These are phyloP conservation scores for Amylostereum areolatum DNA, from an alignment of 1,284 basidiomycete genomes.

Conservation along the genomic window DNA sequence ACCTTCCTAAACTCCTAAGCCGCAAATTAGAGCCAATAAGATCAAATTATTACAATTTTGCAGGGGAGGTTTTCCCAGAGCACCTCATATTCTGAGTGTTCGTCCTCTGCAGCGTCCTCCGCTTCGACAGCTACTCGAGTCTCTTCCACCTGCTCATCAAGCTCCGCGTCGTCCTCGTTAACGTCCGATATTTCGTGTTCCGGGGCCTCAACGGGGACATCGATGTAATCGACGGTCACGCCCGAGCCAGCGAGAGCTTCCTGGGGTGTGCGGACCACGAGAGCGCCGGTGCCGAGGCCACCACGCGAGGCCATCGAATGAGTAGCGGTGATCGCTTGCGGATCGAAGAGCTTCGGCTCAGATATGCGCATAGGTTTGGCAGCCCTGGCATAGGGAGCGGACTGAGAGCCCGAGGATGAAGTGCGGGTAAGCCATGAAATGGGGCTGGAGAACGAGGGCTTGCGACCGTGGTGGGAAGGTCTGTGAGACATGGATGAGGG, in stretches of 20 bases:
- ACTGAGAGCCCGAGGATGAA: constrained; percentile 20
- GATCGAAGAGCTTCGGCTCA: constrained; percentile 51
- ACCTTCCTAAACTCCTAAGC: no score
- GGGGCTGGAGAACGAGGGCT: constrained; percentile 26
- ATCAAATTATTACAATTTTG: no score
- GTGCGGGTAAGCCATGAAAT: constrained; percentile 29
- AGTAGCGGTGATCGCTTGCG: constrained; percentile 30
- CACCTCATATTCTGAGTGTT: no score
- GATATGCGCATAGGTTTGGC: constrained; percentile 50
- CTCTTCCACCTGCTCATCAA: no score
- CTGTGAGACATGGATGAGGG: constrained; percentile 12
- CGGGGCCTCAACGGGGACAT: constrained; percentile 5
- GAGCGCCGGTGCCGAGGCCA: constrained; percentile 59
- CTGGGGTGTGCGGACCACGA: constrained; percentile 67
- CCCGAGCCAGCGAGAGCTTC: constrained; percentile 48
- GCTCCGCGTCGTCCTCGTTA: no score
- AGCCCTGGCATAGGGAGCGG: constrained; percentile 14
- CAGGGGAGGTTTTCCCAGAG: no score
- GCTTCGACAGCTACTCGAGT: no score
- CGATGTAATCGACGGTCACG: constrained; percentile 6
- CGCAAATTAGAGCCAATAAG: no score
- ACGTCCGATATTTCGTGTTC: not conserved
- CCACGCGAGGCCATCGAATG: constrained; percentile 35
- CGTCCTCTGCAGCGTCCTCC: no score
- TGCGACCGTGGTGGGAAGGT: constrained; percentile 12